Conservation (phyloP, 306 rosid genomes). For the Trifolium subterraneum region DNA sequence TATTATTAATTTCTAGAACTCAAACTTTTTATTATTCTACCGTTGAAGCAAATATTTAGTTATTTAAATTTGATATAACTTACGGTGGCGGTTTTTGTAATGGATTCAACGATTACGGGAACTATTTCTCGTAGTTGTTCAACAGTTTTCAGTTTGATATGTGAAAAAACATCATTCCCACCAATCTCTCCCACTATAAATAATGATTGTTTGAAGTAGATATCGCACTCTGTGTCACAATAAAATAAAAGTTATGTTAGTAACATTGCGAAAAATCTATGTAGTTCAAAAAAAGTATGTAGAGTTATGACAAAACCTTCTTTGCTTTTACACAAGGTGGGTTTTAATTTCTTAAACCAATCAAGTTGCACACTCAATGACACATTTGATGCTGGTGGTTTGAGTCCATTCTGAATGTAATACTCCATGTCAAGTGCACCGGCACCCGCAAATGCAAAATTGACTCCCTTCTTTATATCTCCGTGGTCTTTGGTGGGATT, state of each 20-base stretch:
- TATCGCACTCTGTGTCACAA: neutral
- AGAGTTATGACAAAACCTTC: neutral
- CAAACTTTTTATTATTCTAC: neutral
- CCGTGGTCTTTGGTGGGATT: neutral
- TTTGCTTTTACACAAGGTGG: slow-evolving; percentile 45
- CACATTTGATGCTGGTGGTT: neutral
- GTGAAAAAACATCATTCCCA: neutral
- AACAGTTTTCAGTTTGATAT: neutral
- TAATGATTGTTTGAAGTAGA: neutral
- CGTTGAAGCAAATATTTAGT: neutral
- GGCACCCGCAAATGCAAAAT: neutral
- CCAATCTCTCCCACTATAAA: slow-evolving; percentile 20
- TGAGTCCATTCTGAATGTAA: neutral
- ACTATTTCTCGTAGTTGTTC: neutral
- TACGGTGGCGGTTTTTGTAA: neutral
- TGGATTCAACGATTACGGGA: neutral
- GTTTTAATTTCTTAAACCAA: slow-evolving; percentile 30
- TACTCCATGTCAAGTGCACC: neutral
- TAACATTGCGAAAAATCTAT: neutral
- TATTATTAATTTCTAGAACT: neutral
- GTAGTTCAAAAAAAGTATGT: neutral
- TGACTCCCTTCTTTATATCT: neutral
- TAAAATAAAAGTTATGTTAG: neutral
- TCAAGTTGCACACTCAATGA: neutral
- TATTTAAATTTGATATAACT: neutral